Evolutionary conservation across 2,329 filamentous ascomycete genomes (phyloP).

Genomic region (Pyrenochaeta sp.): DNA sequence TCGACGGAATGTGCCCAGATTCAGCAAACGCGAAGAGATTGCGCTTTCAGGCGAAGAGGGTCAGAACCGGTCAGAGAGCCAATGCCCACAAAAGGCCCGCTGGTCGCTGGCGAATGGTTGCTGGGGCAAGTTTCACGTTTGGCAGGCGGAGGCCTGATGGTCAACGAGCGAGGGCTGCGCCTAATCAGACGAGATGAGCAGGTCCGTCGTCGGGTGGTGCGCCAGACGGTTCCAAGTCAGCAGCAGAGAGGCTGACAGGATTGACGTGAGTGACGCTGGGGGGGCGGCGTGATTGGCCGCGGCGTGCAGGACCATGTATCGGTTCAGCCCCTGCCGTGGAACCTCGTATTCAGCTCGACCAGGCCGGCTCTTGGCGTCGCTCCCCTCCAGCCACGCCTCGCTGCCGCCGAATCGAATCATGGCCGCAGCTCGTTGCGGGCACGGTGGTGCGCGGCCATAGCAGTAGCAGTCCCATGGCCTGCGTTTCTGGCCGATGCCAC

Average conservation of each 20-base stretch:
- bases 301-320: slow-evolving; percentile 8
- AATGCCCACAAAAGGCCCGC: background rate
- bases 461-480: slow-evolving; percentile 3
- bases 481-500: slow-evolving; percentile 2
- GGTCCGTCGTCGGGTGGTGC: background rate
- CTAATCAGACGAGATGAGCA: background rate
- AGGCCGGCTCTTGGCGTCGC: background rate
- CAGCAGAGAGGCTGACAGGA: slow-evolving; percentile 15
- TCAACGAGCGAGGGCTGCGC: background rate
- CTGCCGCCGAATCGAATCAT: slow-evolving; percentile 13
- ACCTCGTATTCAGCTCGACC: slow-evolving; percentile 20
- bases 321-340: slow-evolving; percentile 14
- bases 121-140: slow-evolving; percentile 4
- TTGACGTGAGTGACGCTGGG: slow-evolving; percentile 9
- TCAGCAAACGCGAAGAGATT: slow-evolving; percentile 14
- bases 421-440: background rate
- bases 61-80: background rate
- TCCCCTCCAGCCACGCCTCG: slow-evolving; percentile 5
- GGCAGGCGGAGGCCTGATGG: background rate
- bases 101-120: background rate
- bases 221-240: slow-evolving; percentile 2
- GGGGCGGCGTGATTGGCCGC: slow-evolving; percentile 16
- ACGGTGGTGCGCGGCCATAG: too few relatives aligned
- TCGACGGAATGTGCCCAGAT: slow-evolving; percentile 5
- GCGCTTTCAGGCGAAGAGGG: slow-evolving; percentile 6